Evolutionary conservation across 2,329 filamentous ascomycete species (phyloP).

Genomic region (Tolypocladium inflatum): DNA sequence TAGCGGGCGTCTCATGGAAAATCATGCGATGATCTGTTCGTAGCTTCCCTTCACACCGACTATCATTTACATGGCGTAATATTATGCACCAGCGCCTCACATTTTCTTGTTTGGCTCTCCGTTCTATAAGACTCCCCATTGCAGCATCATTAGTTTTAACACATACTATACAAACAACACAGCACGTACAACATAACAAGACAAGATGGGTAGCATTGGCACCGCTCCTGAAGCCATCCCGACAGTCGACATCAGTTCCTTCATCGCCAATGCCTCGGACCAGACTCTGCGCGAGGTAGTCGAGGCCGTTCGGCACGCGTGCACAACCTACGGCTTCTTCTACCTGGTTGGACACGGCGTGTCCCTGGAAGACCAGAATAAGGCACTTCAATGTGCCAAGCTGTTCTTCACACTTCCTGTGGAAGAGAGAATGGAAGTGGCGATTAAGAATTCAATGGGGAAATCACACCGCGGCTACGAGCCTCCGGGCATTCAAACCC

Average conservation of each 20-base stretch:
- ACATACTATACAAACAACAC: neutral
- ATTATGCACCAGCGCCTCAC: too few species aligned
- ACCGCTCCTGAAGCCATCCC: conserved; percentile 10
- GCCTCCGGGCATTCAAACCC: conserved; percentile 16
- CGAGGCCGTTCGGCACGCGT: conserved; percentile 14
- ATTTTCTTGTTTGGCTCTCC: neutral
- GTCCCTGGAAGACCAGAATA: conserved; percentile 8
- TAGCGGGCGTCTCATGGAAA: neutral
- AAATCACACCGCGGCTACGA: conserved; percentile 18
- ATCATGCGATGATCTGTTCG: neutral
- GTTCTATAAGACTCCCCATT: neutral
- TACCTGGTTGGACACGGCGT: conserved; percentile 19
- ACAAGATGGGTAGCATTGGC: conserved; percentile 1
- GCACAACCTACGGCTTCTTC: conserved; percentile 20
- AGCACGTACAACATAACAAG: neutral
- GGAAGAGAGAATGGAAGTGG: conserved; percentile 16
- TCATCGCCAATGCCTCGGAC: conserved; percentile 10
- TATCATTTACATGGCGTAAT: too few species aligned
- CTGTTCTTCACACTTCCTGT: conserved; percentile 15
- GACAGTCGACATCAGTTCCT: conserved; percentile 17
- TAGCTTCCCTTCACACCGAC: too few species aligned
- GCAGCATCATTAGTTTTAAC: neutral
- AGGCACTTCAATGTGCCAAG: conserved; percentile 12
- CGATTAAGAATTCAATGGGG: conserved; percentile 15
- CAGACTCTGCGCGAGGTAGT: conserved; percentile 12